Evolutionary conservation across 169 alveolate genomes (phyloP), one percentile per base, ranked within the genome.

Genomic region (Eimeria zaria): DNA sequence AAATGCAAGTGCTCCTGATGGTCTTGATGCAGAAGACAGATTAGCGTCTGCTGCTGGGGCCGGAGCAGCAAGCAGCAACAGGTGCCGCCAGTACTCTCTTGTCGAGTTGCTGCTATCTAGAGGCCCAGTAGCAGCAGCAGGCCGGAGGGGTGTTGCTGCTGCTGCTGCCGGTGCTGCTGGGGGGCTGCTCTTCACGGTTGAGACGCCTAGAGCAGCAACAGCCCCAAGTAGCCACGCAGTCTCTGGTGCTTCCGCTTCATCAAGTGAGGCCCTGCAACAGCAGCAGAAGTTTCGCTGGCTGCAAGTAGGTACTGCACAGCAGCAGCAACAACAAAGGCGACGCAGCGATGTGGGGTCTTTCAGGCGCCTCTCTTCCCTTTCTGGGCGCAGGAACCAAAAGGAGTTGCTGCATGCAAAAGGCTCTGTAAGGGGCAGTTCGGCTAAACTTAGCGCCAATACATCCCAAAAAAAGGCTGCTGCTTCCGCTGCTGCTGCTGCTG

Each of bases 171-270:
- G 36, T 58, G 60, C 80, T 20, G 80, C 69, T 84, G 92, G 92
- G 24, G 53, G 55, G 12, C 80, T 84, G 62, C 92, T 78, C 24
- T 84, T 84, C 78, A 60, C 67, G 27, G 62, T 84, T n/a, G 73
- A 84, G 80, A 84, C 92, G 53, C 92, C 92, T 1, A 7, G 92
- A 27, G 92, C 92, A 46, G 92, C 92, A 41, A 60, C 92, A 30
- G 53, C 92, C 30, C 51, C 80, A 33, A 24, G 80, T 60, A 58
- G 39, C 36, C 92, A 60, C 80, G 36, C 92, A 58, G 58, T 55
- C 58, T 58, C 60, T 2, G 74, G 44, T 84, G 80, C 74, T 30
- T 41, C 80, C 33, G 92, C 80, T 4, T 41, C 73, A 27, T 58
- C 22, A 36, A 24, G 36, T 39, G 73, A 81, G 73, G 90, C 73